Conservation (phyloP, 2,329 filamentous ascomycete genomes). For the Monilinia laxa region DNA sequence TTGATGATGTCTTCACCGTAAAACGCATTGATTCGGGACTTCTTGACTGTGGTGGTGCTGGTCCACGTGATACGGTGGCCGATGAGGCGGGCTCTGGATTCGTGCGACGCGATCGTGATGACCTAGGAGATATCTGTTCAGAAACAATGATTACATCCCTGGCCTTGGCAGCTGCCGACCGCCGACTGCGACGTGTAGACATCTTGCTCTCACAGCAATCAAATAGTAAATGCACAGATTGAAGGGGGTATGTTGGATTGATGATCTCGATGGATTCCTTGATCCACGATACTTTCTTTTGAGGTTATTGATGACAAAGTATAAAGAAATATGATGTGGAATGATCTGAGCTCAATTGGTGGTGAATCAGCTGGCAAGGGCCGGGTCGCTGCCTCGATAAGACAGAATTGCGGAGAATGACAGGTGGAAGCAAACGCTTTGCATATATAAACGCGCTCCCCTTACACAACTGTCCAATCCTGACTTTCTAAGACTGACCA, state of each 20-base stretch:
- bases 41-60: slow-evolving; percentile 31
- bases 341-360: slow-evolving; percentile 22
- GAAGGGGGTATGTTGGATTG: slow-evolving; percentile 10
- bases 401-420: slow-evolving; percentile 26
- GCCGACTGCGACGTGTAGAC: slow-evolving; percentile 38
- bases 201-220: slow-evolving; percentile 29
- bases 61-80: slow-evolving; percentile 39
- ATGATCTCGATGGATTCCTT: slow-evolving; percentile 21
- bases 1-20: slow-evolving; percentile 41
- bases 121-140: slow-evolving; percentile 30
- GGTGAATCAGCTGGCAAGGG: slow-evolving; percentile 27
- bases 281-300: slow-evolving; percentile 16
- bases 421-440: slow-evolving; percentile 24
- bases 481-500: slow-evolving; percentile 11
- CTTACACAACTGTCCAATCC: slow-evolving; percentile 14
- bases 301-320: slow-evolving; percentile 20
- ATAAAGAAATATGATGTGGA: slow-evolving; percentile 7
- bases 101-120: slow-evolving; percentile 37
- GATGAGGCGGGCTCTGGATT: slow-evolving; percentile 32
- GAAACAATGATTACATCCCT: slow-evolving; percentile 38
- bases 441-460: slow-evolving; percentile 27
- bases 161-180: slow-evolving; percentile 36
- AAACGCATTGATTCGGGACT: slow-evolving; percentile 38
- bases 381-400: slow-evolving; percentile 33
- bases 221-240: slow-evolving; percentile 18